Evolutionary conservation across 306 rosid genomes (phyloP).

Genomic region (Lathyrus aphaca): DNA sequence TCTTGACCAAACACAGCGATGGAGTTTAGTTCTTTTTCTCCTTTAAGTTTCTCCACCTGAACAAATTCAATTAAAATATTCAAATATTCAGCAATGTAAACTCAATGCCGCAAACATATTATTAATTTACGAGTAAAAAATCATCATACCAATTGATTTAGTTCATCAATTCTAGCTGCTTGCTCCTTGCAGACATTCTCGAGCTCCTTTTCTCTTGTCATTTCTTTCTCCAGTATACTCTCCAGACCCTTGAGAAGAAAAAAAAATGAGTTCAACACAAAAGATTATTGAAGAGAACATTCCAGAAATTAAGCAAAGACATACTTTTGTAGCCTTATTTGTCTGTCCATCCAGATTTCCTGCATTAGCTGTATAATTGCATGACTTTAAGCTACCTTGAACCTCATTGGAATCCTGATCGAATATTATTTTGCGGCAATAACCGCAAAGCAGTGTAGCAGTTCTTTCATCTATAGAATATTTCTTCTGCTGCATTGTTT

Average conservation of each 20-base stretch:
- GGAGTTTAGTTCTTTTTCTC: conserved; percentile 48
- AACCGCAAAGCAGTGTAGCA: conserved; percentile 59
- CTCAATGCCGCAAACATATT: conserved; percentile 24
- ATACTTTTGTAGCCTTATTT: conserved; percentile 50
- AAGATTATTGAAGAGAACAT: neutral
- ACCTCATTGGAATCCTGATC: conserved; percentile 49
- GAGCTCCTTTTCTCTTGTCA: conserved; percentile 60
- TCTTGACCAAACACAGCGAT: conserved; percentile 44
- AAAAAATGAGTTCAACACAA: neutral
- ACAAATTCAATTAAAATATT: conserved; percentile 29
- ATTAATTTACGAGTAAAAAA: conserved; percentile 7
- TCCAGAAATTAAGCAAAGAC: conserved; percentile 27
- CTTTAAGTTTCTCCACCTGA: conserved; percentile 64
- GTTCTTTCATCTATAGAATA: conserved; percentile 47
- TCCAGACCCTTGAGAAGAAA: conserved; percentile 39
- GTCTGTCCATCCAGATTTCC: conserved; percentile 40
- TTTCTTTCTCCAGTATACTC: conserved; percentile 39
- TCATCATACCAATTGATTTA: conserved; percentile 65
- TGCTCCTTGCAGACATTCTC: conserved; percentile 69
- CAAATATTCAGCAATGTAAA: conserved; percentile 23
- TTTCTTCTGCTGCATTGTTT: conserved; percentile 47
- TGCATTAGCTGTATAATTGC: conserved; percentile 45
- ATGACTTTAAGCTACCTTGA: conserved; percentile 54
- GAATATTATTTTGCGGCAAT: conserved; percentile 59
- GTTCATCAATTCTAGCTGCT: conserved; percentile 69